Conservation (phyloP, 2,329 filamentous ascomycete species). For the Hortaea sp. region DNA sequence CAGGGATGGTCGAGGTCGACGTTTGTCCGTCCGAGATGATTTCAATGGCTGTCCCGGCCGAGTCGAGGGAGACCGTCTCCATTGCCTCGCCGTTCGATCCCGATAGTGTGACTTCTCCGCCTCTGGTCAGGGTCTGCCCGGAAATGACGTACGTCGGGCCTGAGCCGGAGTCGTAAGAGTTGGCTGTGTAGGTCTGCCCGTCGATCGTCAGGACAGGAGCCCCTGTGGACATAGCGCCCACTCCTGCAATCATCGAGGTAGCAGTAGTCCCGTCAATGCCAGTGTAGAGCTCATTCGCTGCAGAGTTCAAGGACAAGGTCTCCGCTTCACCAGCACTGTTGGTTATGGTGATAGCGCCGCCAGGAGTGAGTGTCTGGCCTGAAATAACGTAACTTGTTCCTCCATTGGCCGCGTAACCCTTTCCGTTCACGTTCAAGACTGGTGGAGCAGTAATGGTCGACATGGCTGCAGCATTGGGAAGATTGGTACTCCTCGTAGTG, state of each 20-base stretch:
- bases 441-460: slow-evolving; percentile 19
- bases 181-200: slow-evolving; percentile 19
- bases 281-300: slow-evolving; percentile 20
- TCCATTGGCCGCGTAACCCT: slow-evolving; percentile 14
- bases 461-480: not conserved
- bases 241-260: slow-evolving; percentile 15
- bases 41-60: slow-evolving; percentile 24
- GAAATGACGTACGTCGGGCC: slow-evolving; percentile 25
- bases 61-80: slow-evolving; percentile 23
- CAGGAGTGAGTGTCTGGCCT: slow-evolving; percentile 29
- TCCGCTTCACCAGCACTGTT: slow-evolving; percentile 15
- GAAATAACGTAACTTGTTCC: slow-evolving; percentile 25
- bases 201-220: slow-evolving; percentile 24
- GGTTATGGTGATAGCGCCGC: slow-evolving; percentile 17
- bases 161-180: slow-evolving; percentile 16
- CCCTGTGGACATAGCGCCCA: slow-evolving; percentile 15
- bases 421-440: slow-evolving; percentile 21
- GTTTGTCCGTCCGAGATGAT: slow-evolving; percentile 10
- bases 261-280: slow-evolving; percentile 14
- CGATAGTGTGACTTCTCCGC: slow-evolving; percentile 19
- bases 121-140: slow-evolving; percentile 28
- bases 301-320: slow-evolving; percentile 25
- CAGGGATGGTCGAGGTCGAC: slow-evolving; percentile 17
- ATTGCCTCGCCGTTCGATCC: slow-evolving; percentile 9
- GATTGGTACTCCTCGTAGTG: slow-evolving; percentile 4